Evolutionary conservation across 495 filamentous ascomycete species (phyloP), one percentile per base, ranked within the genome.

Genomic region (Penicillium taxi): DNA sequence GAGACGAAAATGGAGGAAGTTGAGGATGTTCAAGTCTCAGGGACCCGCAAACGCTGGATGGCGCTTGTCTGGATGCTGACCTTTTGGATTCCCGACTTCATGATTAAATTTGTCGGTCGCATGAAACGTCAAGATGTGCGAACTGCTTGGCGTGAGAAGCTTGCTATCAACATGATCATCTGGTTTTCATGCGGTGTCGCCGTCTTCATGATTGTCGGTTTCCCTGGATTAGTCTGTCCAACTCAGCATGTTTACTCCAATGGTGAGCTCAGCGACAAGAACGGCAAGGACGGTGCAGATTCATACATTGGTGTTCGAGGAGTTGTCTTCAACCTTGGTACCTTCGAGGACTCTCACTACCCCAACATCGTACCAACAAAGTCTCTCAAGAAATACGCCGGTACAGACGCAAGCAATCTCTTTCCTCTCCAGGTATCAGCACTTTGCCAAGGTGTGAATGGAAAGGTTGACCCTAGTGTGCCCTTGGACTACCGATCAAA

Each of bases 131-230:
- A 90, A 56, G 91, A 98, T 53, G 77, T 98, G n/a, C 83, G 86
- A 28, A 70, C 80, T 44, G 91, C 91, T 2, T 98, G 91, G 91
- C 75, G 91, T 42, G 91, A 98, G 56, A 98, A 98, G 70, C 61
- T 96, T 38, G 91, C 91, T 22, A 99, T 99, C 73, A 99, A 99
- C 68, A 61, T 96, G 46, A 75, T 96, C 59, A 99, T 99, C 54
- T 99, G 91, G 91, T 73, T 90, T 42, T 72, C 70, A 50, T 96
- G 91, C 61, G 65, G 64, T 30, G 65, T 84, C 45, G 77, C 84
- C 2, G 71, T 82, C 29, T 99, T 96, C 72, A 85, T 99, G 71
- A 78, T 82, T 53, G 79, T 96, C 37, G 73, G 77, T 49, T 93
- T 98, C 58, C 91, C 91, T 12, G 63, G 70, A 45, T 65, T 96